Base-by-base conservation (phyloP, 768 basidiomycete genomes). In the Boletus subcaerulescens region DNA sequence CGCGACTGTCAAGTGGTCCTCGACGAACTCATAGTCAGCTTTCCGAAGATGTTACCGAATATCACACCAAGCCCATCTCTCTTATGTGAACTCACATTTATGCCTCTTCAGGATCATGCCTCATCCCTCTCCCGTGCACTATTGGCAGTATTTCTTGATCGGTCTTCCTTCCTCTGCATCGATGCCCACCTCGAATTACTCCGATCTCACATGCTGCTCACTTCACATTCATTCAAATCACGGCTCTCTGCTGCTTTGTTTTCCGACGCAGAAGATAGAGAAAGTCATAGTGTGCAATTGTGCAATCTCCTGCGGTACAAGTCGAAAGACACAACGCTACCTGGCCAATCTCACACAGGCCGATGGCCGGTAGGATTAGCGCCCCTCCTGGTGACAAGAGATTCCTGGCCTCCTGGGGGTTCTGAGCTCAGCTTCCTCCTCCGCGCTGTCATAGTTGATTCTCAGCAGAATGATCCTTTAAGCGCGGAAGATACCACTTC, bases 341-440 rank as follows among this genome's bases (percentile, higher is more conserved):
- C 73, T 46, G 50, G 54, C n/a, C 60, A 58, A 26, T 58, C 48
- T 35, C 35, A 56, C 38, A 48, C 48, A 2, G 58, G 60, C 31
- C 73, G 72, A 14, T 83, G 85, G 83, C 81, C 83, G 1, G 79
- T 94, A 7, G 93, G 93, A 2, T 71, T 96, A 7, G 85, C 89
- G 10, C 76, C 84, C 0, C 80, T 82, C 3, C 70, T 96, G n/a
- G 80, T 87, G 36, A 84, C 88, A 43, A 76, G 86, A 35, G 83
- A 84, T 47, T 81, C 78, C 5, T 96, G 93, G 93, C 93, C 93
- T 0, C 93, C 93, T 13, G 86, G 88, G 17, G 91, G 90, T 6
- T 79, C 87, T 3, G 92, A 94, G 64, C 74, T 96, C 46, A 89
- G 90, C 61, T 93, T 88, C 71, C 84, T 86, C 60, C 73, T 96